Evolutionary conservation across 2,329 filamentous ascomycete genomes (phyloP), one percentile per base, ranked within the genome.

Genomic region (Beauveria scarabaeidicola): DNA sequence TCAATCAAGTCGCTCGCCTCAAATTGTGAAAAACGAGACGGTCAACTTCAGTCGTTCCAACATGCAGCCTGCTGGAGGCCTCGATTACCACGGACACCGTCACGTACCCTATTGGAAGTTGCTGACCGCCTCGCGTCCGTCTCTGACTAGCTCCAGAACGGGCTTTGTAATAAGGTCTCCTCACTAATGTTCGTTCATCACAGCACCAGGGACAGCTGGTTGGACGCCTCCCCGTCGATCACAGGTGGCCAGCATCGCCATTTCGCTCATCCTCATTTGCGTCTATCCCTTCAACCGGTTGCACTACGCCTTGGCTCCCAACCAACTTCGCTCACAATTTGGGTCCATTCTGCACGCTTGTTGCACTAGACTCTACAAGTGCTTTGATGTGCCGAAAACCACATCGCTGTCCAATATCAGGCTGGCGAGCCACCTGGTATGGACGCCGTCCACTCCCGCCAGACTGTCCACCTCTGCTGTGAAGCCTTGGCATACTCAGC

Each of bases 181-280:
- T 44, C 43, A 25, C 29, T 48, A 29, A 29, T 27, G 19, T 40
- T 10, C 41, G 43, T 32, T 56, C 41, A 56, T 46, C 38, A n/a
- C 43, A 38, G 38, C 36, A n/a, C 36, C 25, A 40, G 32, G 13
- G 25, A 21, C 41, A 56, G 21, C 53, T 56, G 41, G 48, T 44
- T 58, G 36, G 25, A 58, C 21, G 38, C 55, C 36, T 51, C 47
- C n/a, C 32, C 47, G 55, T 44, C 25, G 47, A 58, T 52, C 55
- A 36, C 43, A 27, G 19, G 38, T 40, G 23, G 25, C 53, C 10
- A 44, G 21, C 19, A 11, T 17, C 17, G 40, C 40, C 40, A 25
- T 13, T 25, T 25, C 36, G 55, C 36, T 25, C 25, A 41, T 58
- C 38, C 25, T 58, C 23, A 44, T 58, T 52, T 52, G 36, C 38